Percentiles rank a stretch among this genome's conserved stretches.
Conservation (phyloP, 768 basidiomycete genomes). For the Kwoniella botswanensis region DNA sequence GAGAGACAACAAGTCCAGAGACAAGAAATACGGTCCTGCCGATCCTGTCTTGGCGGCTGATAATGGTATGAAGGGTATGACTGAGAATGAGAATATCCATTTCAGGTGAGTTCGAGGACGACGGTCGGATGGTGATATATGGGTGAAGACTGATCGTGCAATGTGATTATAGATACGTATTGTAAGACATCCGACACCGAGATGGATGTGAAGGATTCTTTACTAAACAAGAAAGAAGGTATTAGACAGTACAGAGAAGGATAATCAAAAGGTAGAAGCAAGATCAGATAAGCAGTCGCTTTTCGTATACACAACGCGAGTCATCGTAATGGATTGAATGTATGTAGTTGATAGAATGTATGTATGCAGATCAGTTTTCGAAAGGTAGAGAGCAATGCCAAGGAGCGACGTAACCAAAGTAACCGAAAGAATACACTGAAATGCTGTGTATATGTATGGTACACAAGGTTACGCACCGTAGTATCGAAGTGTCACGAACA, state of each 20-base stretch:
- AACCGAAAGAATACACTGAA: neutral
- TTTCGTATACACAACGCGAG: too few species aligned
- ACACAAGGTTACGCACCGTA: neutral
- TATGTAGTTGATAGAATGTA: neutral
- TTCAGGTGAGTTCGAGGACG: constrained; percentile 36
- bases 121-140: too few species aligned
- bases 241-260: too few species aligned
- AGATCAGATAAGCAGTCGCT: too few species aligned
- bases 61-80: constrained; percentile 56
- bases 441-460: too few species aligned
- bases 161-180: neutral
- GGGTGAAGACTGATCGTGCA: too few species aligned
- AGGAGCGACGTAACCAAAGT: neutral
- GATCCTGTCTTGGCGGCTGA: constrained; percentile 52
- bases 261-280: too few species aligned
- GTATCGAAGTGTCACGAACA: too few species aligned
- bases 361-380: neutral
- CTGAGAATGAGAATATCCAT: constrained; percentile 53
- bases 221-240: too few species aligned
- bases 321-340: neutral
- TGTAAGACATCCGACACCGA: too few species aligned
- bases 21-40: constrained; percentile 50
- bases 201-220: too few species aligned
- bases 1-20: constrained; percentile 51
- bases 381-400: neutral